phyloP scores from a whole-genome alignment of 2,329 filamentous ascomycete genomes.

The Diaporthe nobilis region DNA sequence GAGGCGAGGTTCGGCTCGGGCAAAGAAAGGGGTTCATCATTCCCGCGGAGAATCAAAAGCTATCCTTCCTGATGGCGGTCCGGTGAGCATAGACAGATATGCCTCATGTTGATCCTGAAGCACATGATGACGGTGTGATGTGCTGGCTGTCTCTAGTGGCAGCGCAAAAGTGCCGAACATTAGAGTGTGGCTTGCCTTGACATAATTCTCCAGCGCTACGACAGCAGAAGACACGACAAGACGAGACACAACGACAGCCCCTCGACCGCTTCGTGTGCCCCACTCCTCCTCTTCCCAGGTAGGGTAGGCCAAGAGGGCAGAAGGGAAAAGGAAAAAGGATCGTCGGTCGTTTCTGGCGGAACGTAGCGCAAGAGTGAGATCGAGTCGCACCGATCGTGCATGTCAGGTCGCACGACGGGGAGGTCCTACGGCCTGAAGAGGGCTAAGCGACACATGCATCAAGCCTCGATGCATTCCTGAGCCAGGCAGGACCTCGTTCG shows the following conservation, averaged over 20 bases:
- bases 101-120: not conserved
- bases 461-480: constrained; percentile 28
- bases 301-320: not conserved
- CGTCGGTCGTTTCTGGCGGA: not conserved
- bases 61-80: not conserved
- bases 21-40: not conserved
- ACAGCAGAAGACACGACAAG: not conserved
- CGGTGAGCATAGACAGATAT: not conserved
- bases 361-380: constrained; percentile 44
- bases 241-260: constrained; percentile 22
- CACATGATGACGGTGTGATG: constrained; percentile 18
- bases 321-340: not conserved
- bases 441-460: constrained; percentile 29
- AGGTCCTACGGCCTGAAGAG: constrained; percentile 37
- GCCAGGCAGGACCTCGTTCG: not conserved
- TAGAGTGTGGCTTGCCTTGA: constrained; percentile 36
- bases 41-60: not conserved
- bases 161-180: constrained; percentile 24
- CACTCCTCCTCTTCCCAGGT: not conserved
- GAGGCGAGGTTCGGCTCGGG: not conserved
- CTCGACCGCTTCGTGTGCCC: constrained; percentile 14
- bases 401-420: constrained; percentile 33
- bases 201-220: constrained; percentile 37
- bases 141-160: constrained; percentile 17
- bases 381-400: constrained; percentile 46